Evolutionary conservation across 768 basidiomycete species (phyloP), one percentile per base, ranked within the genome.

Genomic region (Termitomyces sp.): DNA sequence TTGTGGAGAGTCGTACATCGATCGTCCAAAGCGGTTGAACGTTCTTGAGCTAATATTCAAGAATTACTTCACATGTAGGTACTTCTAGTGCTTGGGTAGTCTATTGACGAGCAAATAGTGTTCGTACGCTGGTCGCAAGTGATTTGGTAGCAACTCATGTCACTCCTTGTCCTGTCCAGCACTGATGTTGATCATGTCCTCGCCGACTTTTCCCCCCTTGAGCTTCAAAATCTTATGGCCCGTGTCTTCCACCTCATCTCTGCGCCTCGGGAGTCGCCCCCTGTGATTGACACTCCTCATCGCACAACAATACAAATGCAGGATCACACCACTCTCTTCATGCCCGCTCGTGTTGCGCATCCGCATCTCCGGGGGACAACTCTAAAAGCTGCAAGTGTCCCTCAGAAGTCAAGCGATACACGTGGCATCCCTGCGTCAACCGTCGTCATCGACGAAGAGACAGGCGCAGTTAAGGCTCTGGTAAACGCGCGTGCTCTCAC

Each of bases 331-430:
- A 75, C 80, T 0, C 74, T 97, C 2, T 89, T 93, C 70, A 96
- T 96, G 94, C 92, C 94, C 2, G 83, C 90, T 7, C 80, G 87
- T 26, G 74, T 87, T 10, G 67, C 27, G 24, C 27, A 61, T 20
- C 52, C 57, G 6, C 31, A 48, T 3, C 59, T 69, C 13, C 63
- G 67, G 8, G 85, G 84, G 2, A 87, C 88, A 1, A 73, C 87
- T 3, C 76, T 92, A 59, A 95, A 97, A 70, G 79, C 92, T n/a
- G 93, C 92, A 3, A 87, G 84, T 29, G 78, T 93, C 1, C 93
- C 93, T 0, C 73, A 70, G 3, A 61, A 61, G 1, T 54, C 69
- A 1, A 74, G 65, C 2, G 78, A 78, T 46, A 64, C 61, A 20
- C 68, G 74, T 2, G 93, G 94, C 0, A 66, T 96, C 27, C 55